phyloP scores from a whole-genome alignment of 768 basidiomycete species.

The Termitomyces sp. region DNA sequence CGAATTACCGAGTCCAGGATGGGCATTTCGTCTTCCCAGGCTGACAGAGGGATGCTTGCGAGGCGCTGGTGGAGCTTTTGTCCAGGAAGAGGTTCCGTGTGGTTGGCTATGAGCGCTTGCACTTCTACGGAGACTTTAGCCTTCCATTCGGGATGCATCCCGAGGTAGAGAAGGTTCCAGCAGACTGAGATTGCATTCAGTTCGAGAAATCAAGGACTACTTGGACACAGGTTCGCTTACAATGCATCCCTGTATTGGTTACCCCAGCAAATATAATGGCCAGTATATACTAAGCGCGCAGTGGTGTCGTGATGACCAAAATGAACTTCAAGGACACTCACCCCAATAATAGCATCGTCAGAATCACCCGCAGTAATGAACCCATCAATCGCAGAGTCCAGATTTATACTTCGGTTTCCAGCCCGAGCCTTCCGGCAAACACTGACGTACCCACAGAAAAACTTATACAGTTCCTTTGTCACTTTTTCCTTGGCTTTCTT shows the following conservation, averaged over 20 bases:
- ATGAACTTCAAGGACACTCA: slow-evolving; percentile 2
- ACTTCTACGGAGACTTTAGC: slow-evolving; percentile 22
- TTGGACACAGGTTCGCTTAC: slow-evolving; percentile 16
- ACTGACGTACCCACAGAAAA: slow-evolving; percentile 12
- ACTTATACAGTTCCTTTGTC: slow-evolving; percentile 10
- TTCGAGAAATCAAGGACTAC: neutral
- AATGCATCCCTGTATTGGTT: slow-evolving; percentile 27
- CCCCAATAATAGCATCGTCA: slow-evolving; percentile 20
- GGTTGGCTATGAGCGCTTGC: slow-evolving; percentile 22
- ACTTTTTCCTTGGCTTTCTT: slow-evolving; percentile 12
- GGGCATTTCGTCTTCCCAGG: slow-evolving; percentile 36
- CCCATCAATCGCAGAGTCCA: slow-evolving; percentile 13
- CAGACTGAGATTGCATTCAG: slow-evolving; percentile 19
- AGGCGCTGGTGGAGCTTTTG: slow-evolving; percentile 30
- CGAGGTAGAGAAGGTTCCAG: slow-evolving; percentile 31
- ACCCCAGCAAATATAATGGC: slow-evolving; percentile 29
- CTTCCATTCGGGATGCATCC: slow-evolving; percentile 28
- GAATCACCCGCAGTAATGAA: slow-evolving; percentile 15
- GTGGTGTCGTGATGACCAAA: neutral
- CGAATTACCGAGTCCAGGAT: slow-evolving; percentile 30
- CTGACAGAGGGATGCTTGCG: slow-evolving; percentile 26
- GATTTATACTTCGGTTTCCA: neutral
- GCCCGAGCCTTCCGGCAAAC: slow-evolving; percentile 5
- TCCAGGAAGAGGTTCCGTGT: slow-evolving; percentile 18
- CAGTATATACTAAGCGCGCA: slow-evolving; percentile 22